These are phyloP conservation scores for Vitis riparia DNA, from an alignment of 164 flowering plant genomes.

Conservation along the genomic window DNA sequence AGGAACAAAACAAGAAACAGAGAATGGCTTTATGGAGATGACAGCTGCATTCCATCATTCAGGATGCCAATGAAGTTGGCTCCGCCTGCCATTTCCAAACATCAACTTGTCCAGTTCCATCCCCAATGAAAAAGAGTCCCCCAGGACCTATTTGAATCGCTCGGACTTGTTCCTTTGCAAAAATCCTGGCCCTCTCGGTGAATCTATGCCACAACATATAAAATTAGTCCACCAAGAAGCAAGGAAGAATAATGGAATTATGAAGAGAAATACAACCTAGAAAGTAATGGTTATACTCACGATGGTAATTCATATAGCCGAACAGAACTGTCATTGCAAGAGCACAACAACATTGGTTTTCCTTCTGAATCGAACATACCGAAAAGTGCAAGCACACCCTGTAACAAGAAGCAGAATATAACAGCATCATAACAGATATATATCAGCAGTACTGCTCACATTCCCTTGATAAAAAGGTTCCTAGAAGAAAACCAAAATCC, in stretches of 20 bases:
- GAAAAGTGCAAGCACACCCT: constrained; percentile 47
- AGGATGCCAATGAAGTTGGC: no score
- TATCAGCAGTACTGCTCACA: no score
- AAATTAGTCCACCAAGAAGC: no score
- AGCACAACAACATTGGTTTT: constrained; percentile 53
- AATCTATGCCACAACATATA: constrained; percentile 20
- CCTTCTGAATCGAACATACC: constrained; percentile 52
- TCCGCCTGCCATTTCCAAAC: no score
- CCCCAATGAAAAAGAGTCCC: constrained; percentile 10
- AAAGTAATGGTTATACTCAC: constrained; percentile 20
- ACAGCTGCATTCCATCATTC: no score
- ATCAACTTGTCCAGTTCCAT: no score
- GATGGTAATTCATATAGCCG: constrained; percentile 57
- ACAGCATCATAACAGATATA: no score
- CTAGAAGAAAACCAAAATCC: no score
- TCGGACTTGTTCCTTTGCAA: constrained; percentile 31
- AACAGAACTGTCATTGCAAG: constrained; percentile 52
- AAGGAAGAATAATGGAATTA: neutral
- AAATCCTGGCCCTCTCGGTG: constrained; percentile 39
- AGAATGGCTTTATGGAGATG: no score
- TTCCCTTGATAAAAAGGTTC: no score
- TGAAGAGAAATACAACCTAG: no score
- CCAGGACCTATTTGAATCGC: constrained; percentile 24
- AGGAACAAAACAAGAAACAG: no score
- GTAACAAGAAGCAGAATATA: constrained; percentile 1